Percentiles rank a stretch among this genome's conserved stretches.
These are phyloP conservation scores for Venturia carpophila DNA, from an alignment of 2,329 filamentous ascomycete genomes.

Conservation along the genomic window DNA sequence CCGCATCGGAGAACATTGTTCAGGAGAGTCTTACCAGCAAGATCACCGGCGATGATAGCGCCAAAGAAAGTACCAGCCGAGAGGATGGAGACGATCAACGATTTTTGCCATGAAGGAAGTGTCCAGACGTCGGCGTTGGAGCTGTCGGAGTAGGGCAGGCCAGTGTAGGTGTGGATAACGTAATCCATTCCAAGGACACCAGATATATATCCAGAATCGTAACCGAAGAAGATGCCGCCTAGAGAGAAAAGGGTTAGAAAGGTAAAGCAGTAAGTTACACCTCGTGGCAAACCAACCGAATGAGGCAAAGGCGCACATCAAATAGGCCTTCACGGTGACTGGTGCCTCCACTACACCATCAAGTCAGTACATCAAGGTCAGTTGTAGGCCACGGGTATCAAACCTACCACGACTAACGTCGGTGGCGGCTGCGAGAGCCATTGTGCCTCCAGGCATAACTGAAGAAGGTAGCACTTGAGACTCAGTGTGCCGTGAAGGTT, in stretches of 20 bases:
- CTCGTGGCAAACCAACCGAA: constrained; percentile 29
- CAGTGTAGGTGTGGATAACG: constrained; percentile 17
- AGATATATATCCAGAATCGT: constrained; percentile 70
- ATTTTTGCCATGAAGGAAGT: constrained; percentile 34
- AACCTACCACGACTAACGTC: constrained; percentile 7
- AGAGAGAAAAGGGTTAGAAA: not conserved
- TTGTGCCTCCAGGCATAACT: not conserved
- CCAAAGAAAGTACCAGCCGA: constrained; percentile 73
- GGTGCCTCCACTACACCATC: constrained; percentile 39
- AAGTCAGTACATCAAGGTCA: not conserved
- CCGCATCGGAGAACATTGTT: not conserved
- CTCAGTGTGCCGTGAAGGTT: not conserved
- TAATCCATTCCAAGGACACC: constrained; percentile 45
- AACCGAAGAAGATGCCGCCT: constrained; percentile 64
- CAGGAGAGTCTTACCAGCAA: constrained; percentile 38
- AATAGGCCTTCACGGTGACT: constrained; percentile 39
- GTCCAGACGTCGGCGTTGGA: constrained; percentile 11
- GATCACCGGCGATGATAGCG: constrained; percentile 57
- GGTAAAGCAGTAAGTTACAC: not conserved
- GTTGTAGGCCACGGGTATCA: too few relatives aligned
- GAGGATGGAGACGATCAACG: constrained; percentile 64
- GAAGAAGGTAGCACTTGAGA: not conserved
- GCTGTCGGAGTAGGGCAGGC: constrained; percentile 15
- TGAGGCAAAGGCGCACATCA: constrained; percentile 42
- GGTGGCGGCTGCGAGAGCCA: constrained; percentile 1